These are phyloP conservation scores for Russula lepida DNA, from an alignment of 768 basidiomycete species.

Conservation along the genomic window DNA sequence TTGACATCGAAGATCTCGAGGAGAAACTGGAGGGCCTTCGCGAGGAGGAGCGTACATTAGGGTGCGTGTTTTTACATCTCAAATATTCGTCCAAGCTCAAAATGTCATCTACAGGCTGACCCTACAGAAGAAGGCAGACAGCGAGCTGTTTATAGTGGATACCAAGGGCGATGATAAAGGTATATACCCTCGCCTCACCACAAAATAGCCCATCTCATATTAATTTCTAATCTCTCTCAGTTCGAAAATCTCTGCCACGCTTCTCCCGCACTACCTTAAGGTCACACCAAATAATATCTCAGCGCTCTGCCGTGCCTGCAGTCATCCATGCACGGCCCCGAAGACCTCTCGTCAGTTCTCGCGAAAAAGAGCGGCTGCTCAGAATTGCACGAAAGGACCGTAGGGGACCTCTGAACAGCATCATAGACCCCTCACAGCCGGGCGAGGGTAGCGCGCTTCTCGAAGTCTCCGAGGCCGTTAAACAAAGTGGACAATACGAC, in stretches of 20 bases:
- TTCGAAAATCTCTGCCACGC: slow-evolving; percentile 49
- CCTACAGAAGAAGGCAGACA: slow-evolving; percentile 58
- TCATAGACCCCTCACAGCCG: slow-evolving; percentile 60
- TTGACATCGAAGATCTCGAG: slow-evolving; percentile 77
- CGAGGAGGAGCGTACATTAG: slow-evolving; percentile 72
- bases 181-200: slow-evolving; percentile 27
- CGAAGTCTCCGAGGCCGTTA: slow-evolving; percentile 61
- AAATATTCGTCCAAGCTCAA: not conserved
- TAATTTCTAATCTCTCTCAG: slow-evolving; percentile 29
- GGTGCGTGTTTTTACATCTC: slow-evolving; percentile 39
- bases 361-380: slow-evolving; percentile 68
- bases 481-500: slow-evolving; percentile 58
- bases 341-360: slow-evolving; percentile 36
- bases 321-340: slow-evolving; percentile 54
- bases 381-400: slow-evolving; percentile 67
- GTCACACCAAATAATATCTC: slow-evolving; percentile 70
- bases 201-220: not conserved
- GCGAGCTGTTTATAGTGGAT: slow-evolving; percentile 76
- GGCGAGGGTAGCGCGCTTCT: slow-evolving; percentile 56
- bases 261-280: slow-evolving; percentile 48
- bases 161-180: slow-evolving; percentile 68
- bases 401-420: slow-evolving; percentile 63
- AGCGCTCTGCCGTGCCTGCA: slow-evolving; percentile 85
- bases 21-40: slow-evolving; percentile 64
- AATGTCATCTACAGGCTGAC: slow-evolving; percentile 37